Evolutionary conservation across 331 rosid species (phyloP).

Genomic region (Quercus phellos): DNA sequence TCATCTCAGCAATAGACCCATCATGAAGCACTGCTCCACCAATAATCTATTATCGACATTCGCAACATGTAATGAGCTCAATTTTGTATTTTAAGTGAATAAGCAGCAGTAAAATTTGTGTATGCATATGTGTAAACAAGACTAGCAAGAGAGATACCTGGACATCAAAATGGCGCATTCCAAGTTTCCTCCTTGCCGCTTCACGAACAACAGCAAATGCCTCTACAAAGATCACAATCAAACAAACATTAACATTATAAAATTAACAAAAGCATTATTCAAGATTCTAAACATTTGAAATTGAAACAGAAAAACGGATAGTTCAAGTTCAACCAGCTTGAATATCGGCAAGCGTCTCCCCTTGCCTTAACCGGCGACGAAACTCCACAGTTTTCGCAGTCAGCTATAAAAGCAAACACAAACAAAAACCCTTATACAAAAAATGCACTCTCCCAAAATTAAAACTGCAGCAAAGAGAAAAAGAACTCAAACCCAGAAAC

Average conservation of each 20-base stretch:
- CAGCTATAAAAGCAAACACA: slow-evolving; percentile 28
- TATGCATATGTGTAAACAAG: neutral
- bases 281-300: neutral
- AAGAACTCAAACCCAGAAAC: slow-evolving; percentile 19
- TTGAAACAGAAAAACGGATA: neutral
- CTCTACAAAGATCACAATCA: slow-evolving; percentile 43
- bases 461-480: neutral
- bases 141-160: slow-evolving; percentile 48
- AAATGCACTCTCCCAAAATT: neutral
- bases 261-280: neutral
- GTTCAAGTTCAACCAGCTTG: slow-evolving; percentile 62
- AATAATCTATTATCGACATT: slow-evolving; percentile 55
- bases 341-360: slow-evolving; percentile 75
- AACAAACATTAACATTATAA: neutral
- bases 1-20: slow-evolving; percentile 98
- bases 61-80: slow-evolving; percentile 12
- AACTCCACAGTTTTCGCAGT: slow-evolving; percentile 71
- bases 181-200: slow-evolving; percentile 86
- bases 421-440: neutral
- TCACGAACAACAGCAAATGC: slow-evolving; percentile 97
- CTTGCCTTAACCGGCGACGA: slow-evolving; percentile 53
- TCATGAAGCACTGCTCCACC: slow-evolving; percentile 99
- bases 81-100: neutral
- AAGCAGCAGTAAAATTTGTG: neutral
- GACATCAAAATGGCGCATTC: slow-evolving; percentile 98